Conservation (phyloP, 116 monocot species). For the Posidonia oceanica region DNA sequence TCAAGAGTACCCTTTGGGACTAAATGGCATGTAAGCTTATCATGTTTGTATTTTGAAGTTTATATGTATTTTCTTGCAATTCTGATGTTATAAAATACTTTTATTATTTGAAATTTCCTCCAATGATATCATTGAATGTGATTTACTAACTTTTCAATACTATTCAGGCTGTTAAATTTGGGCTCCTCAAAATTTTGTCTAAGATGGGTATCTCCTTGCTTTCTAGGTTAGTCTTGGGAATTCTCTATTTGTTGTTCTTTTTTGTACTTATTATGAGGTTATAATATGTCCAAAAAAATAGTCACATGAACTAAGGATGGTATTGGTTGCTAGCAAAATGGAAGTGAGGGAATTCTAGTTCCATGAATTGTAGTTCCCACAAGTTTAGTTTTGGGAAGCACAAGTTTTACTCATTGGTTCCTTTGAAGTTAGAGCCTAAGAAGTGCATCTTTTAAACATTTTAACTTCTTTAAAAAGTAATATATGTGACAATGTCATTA, state of each 20-base stretch:
- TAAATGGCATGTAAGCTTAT: not conserved
- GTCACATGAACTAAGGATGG: not conserved
- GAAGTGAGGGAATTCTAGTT: too few species aligned
- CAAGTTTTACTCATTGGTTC: too few species aligned
- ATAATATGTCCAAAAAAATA: not conserved
- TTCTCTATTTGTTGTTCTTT: not conserved
- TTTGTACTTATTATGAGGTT: not conserved
- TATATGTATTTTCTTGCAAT: not conserved
- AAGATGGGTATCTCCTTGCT: conserved; percentile 99
- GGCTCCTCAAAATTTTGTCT: conserved; percentile 95
- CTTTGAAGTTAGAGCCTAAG: too few species aligned
- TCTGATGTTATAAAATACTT: not conserved
- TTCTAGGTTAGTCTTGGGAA: conserved; percentile 60
- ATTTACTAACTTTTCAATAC: not conserved
- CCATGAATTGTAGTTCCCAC: too few species aligned
- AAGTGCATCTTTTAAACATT: too few species aligned
- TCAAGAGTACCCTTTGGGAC: too few species aligned
- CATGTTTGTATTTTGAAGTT: not conserved
- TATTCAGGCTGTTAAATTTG: conserved; percentile 89
- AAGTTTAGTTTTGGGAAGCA: too few species aligned
- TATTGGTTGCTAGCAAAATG: too few species aligned
- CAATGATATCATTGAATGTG: not conserved
- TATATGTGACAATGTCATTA: too few species aligned
- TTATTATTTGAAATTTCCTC: not conserved
- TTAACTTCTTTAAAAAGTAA: too few species aligned